Evolutionary conservation across 2,329 filamentous ascomycete genomes (phyloP), one percentile per base, ranked within the genome.

Genomic region (Xylaria digitata): DNA sequence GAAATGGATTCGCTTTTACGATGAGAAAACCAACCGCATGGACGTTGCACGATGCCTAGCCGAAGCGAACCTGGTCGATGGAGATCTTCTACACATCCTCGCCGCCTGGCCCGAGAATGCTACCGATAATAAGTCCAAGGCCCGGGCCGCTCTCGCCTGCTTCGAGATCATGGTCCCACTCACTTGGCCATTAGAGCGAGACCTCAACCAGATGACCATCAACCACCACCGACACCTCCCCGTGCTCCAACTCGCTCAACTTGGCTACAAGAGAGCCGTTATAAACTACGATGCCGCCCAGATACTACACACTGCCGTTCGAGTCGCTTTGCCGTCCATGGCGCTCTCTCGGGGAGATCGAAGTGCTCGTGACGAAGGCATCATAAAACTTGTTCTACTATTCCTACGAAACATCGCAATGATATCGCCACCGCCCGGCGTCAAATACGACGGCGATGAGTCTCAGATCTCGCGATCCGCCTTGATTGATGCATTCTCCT

Each of bases 181-280:
- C 75, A 99, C 96, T 19, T 98, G 95, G 95, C 95, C 96, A 0
- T 85, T 97, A 75, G 93, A 97, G 68, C 87, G 89, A 72, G 89
- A 94, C 66, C 85, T 88, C 69, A 89, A 91, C 66, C 87, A 91
- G 75, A 95, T 96, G 87, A 98, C 94, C 3, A 84, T 94, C 73
- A 98, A 99, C 77, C 93, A 98, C 78, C 92, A 97, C 77, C 89
- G 93, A 64, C 96, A 99, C 80, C 87, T 94, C 46, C 94, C 96
- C 1, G 96, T 96, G 62, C 85, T 99, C 21, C 91, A 96, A 78
- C 87, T 97, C 63, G 91, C 93, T 0, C 96, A 98, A 77, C 86
- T 97, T 5, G 87, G 87, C 67, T 99, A 99, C 82, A 99, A 99
- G 81, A 88, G 92, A 62, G 90, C 90, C 5, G 89, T 97, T 48